phyloP scores from a whole-genome alignment of 441 rosid genomes.

The Cnidoscolus chayamansa region DNA sequence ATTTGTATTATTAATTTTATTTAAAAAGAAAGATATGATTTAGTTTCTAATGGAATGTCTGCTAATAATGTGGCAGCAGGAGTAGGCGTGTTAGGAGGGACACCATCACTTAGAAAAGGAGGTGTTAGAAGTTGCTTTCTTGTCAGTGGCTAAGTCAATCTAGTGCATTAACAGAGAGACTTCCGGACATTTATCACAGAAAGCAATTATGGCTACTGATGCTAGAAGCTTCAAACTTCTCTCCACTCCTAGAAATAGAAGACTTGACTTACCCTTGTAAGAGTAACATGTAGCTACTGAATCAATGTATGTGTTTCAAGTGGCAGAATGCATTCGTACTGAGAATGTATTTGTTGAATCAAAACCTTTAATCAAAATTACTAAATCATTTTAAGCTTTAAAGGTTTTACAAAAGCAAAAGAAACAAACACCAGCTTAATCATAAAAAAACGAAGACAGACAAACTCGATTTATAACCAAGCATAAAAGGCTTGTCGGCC shows the following conservation, averaged over 20 bases:
- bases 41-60: not conserved
- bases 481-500: no score
- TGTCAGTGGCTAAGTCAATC: slow-evolving; percentile 7
- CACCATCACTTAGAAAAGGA: no score
- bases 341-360: no score
- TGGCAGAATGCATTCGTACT: no score
- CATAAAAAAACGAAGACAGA: no score
- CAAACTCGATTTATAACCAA: no score
- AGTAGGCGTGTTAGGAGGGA: no score
- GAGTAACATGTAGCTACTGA: not conserved
- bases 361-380: no score
- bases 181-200: slow-evolving; percentile 1
- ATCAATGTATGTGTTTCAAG: no score
- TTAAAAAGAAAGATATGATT: not conserved
- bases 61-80: not conserved
- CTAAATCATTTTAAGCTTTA: no score
- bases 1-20: not conserved
- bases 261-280: not conserved
- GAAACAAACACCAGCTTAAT: no score
- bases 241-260: not conserved
- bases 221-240: not conserved
- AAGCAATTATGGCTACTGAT: not conserved
- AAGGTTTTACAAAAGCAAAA: no score
- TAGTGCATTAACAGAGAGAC: slow-evolving; percentile 1
- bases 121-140: slow-evolving; percentile 12